Base-by-base conservation (phyloP, 371 early-diverging fungal species). In the Chytridiales sp. region DNA sequence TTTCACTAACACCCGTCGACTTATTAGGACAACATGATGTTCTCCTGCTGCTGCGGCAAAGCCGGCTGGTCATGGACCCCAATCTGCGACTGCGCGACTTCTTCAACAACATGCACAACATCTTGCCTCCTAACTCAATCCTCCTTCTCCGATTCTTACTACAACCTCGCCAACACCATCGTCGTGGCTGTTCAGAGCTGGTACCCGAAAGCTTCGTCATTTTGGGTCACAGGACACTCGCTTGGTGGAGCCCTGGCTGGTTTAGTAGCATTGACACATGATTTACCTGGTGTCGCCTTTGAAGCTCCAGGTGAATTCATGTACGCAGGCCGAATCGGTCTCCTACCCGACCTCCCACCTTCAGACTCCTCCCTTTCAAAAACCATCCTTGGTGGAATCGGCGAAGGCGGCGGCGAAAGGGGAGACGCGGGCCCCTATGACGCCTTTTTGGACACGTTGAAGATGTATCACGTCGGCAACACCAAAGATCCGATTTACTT, bases 1-100 rank as follows among this genome's bases (percentile, higher is more conserved):
- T 35, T 8, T 32, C 17, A 22, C 13, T 22, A 11, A 8, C 52
- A 26, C 39, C 24, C 36, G 21, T 38, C 24, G 49, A 39, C 19
- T n/a, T 3, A 8, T 6, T 31, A 70, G 76, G 76, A 76, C 52
- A 97, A 97, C 70, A 76, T 91, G 56, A 76, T 98, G 61, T 98
- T 96, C 68, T 93, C 94, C 1, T 98, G 98, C 76, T 98, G 98
- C 76, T 96, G 97, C 75, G 98, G 90, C n/a, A 83, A 87, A 44
- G 89, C 91, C 4, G 93, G 90, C 41, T 72, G 36, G 17, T 38
- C 42, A 6, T 87, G 43, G 77, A 66, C 34, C 47, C 80, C 34
- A 75, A 84, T 61, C 69, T 67, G 64, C 29, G 58, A 57, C 11
- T 63, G 64, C 29, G 64, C 64, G 35, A 57, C 48, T 43, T 43